Conservation (phyloP, 1,284 basidiomycete genomes). For the Trichosporon sp. region DNA sequence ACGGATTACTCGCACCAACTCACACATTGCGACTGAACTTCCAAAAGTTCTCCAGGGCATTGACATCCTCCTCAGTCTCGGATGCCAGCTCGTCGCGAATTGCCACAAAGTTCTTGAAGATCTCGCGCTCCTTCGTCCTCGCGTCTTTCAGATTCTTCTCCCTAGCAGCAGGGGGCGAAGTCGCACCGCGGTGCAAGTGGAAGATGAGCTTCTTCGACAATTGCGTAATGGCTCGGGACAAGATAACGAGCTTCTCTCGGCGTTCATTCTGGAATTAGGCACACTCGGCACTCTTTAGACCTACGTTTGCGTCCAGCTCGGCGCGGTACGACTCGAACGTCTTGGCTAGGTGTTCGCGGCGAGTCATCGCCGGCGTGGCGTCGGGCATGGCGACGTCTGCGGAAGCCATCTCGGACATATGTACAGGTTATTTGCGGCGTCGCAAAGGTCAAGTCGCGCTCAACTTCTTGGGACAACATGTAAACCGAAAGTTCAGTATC, state of each 20-base stretch:
- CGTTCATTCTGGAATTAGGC: slow-evolving; percentile 39
- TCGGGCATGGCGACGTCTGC: slow-evolving; percentile 21
- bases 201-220: slow-evolving; percentile 95
- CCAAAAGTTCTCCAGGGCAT: slow-evolving; percentile 58
- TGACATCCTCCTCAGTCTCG: slow-evolving; percentile 49
- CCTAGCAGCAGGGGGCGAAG: slow-evolving; percentile 35
- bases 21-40: slow-evolving; percentile 67
- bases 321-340: slow-evolving; percentile 42
- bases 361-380: slow-evolving; percentile 12
- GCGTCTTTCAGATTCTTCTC: slow-evolving; percentile 52
- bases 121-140: slow-evolving; percentile 63
- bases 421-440: background rate
- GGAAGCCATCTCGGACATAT: background rate
- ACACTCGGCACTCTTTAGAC: slow-evolving; percentile 3
- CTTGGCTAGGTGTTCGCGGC: slow-evolving; percentile 33
- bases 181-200: slow-evolving; percentile 70
- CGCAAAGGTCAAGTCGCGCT: background rate
- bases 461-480: background rate
- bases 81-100: slow-evolving; percentile 59
- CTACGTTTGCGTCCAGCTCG: slow-evolving; percentile 42
- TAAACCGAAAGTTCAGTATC: background rate
- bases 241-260: slow-evolving; percentile 46
- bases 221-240: slow-evolving; percentile 73
- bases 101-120: slow-evolving; percentile 60
- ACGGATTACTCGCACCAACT: slow-evolving; percentile 45